Evolutionary conservation across 495 filamentous ascomycete genomes (phyloP), one percentile per base, ranked within the genome.

Genomic region (Margaritispora aquatica): DNA sequence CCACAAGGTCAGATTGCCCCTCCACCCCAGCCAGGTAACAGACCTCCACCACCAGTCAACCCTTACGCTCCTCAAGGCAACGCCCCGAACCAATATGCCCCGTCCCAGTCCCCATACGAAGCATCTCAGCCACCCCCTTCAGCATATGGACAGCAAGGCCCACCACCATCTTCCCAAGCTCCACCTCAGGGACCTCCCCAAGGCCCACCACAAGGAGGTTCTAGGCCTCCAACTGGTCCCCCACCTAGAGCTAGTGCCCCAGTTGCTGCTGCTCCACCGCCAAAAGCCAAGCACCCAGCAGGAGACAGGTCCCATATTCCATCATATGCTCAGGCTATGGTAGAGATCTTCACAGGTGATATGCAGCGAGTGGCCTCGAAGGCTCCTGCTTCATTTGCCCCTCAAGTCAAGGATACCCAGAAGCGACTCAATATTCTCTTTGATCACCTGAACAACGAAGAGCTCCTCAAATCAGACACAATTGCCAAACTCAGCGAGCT

Each of bases 371-470:
- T 98, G 55, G 91, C 93, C 59, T 68, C 82, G 51, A 84, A 86
- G 54, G 95, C 95, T 0, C 94, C 94, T 2, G 73, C 84, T 17
- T 79, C 84, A 3, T 97, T 92, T 77, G 85, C 88, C 66, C 77
- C 82, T 22, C 90, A 96, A 69, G 90, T 97, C 38, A 86, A 88
- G 51, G 93, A 98, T 69, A 94, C 91, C 2, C 90, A 96, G 68
- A 95, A 95, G 72, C 82, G 93, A 46, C 78, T 98, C 57, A 88
- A 86, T 62, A 86, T 96, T 54, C 80, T 98, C 10, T 98, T 96
- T 73, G 92, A 97, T 67, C 91, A 96, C 71, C 77, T 98, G 52
- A 97, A 97, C 77, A 97, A 97, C 66, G 88, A 89, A 66, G 90
- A 96, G 59, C 75, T 98, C 23, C 77, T 97, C 52, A 89, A 85